These are phyloP conservation scores for Ceratocystis harringtonii DNA, from an alignment of 2,329 filamentous ascomycete species.

Conservation along the genomic window DNA sequence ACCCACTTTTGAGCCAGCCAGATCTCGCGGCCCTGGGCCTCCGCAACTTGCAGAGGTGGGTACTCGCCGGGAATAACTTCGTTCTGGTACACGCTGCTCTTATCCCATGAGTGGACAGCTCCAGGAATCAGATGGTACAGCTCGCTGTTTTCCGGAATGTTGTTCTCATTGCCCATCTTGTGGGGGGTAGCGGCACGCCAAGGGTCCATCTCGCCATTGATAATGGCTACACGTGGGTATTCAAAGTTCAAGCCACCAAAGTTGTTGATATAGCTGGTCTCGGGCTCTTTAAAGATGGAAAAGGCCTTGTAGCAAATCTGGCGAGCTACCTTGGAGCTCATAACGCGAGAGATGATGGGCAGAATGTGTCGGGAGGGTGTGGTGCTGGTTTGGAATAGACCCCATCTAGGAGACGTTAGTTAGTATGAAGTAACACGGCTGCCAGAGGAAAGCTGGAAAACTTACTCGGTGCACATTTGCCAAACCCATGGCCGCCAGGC, in stretches of 20 bases:
- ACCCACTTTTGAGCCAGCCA: slow-evolving; percentile 54
- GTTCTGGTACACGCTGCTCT: slow-evolving; percentile 50
- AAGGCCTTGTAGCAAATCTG: slow-evolving; percentile 52
- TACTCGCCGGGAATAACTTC: slow-evolving; percentile 39
- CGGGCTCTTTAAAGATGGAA: slow-evolving; percentile 48
- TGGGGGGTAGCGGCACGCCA: slow-evolving; percentile 65
- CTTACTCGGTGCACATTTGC: slow-evolving; percentile 41
- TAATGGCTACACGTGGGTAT: slow-evolving; percentile 59
- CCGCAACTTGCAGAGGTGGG: slow-evolving; percentile 42
- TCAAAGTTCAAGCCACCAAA: slow-evolving; percentile 59
- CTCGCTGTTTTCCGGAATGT: slow-evolving; percentile 46
- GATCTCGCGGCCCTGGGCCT: slow-evolving; percentile 43
- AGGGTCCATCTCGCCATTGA: slow-evolving; percentile 66
- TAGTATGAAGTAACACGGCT: not conserved
- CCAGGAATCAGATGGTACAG: slow-evolving; percentile 58
- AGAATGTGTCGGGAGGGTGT: slow-evolving; percentile 48
- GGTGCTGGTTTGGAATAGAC: slow-evolving; percentile 60
- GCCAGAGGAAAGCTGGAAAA: slow-evolving; percentile 2
- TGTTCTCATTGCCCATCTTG: slow-evolving; percentile 41
- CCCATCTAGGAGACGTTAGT: slow-evolving; percentile 42
- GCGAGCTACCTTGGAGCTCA: slow-evolving; percentile 48
- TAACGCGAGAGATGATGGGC: slow-evolving; percentile 56
- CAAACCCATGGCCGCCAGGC: slow-evolving; percentile 30
- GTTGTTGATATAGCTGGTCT: slow-evolving; percentile 56
- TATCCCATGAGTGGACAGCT: slow-evolving; percentile 74